Evolutionary conservation across 2,329 filamentous ascomycete species (phyloP).

Genomic region (Zymoseptoria tritici): DNA sequence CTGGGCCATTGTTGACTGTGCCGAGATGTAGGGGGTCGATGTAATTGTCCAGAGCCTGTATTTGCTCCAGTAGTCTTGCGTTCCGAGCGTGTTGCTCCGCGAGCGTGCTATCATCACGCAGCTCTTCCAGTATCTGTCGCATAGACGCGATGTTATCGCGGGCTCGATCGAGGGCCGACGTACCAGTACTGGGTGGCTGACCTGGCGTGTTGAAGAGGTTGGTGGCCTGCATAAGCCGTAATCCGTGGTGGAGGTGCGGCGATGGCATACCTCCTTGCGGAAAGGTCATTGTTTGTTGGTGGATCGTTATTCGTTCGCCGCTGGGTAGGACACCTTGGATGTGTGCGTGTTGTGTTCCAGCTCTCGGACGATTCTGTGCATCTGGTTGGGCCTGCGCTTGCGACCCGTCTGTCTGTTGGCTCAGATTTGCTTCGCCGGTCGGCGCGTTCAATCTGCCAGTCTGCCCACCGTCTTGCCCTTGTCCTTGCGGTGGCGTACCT

Average conservation of each 20-base stretch:
- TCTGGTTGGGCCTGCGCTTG: not conserved
- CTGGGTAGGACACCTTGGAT: conserved; percentile 21
- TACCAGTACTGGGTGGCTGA: not conserved
- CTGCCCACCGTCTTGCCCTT: not conserved
- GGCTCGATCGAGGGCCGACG: conserved; percentile 22
- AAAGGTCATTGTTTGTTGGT: conserved; percentile 18
- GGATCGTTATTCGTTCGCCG: conserved; percentile 25
- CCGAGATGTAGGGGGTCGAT: conserved; percentile 23
- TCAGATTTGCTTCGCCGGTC: not conserved
- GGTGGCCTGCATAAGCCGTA: conserved; percentile 5
- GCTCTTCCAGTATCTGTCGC: conserved; percentile 24
- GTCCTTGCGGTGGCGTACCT: not conserved
- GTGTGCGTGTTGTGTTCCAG: not conserved
- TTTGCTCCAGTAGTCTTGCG: conserved; percentile 17
- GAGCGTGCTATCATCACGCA: conserved; percentile 13
- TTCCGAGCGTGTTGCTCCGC: conserved; percentile 20
- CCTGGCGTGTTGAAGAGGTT: conserved; percentile 1
- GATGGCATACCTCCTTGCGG: not conserved
- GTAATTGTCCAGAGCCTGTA: conserved; percentile 22
- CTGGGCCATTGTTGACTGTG: not conserved
- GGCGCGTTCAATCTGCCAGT: not conserved
- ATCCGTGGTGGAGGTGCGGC: conserved; percentile 1
- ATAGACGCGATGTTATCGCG: conserved; percentile 27
- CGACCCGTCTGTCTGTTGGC: not conserved
- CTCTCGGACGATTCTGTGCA: not conserved